Evolutionary conservation across 768 basidiomycete genomes (phyloP).

Genomic region (Leccinum imitatum): DNA sequence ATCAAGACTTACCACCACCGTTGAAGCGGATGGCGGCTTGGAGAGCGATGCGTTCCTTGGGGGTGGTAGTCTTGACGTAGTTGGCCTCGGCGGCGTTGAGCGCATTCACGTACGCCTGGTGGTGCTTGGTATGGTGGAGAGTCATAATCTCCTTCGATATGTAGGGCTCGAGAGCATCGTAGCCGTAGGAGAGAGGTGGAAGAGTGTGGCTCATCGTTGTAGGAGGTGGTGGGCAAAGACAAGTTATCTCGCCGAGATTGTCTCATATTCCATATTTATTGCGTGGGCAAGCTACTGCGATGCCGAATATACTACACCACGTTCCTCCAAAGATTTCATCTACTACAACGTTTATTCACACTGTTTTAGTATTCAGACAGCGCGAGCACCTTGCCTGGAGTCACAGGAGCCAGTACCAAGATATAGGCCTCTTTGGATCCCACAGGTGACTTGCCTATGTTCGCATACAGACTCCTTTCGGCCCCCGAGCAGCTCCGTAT

Average conservation of each 20-base stretch:
- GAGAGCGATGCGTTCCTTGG: conserved; percentile 82
- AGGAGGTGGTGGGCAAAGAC: conserved; percentile 3
- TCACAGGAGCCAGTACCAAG: conserved; percentile 4
- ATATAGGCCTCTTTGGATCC: background rate
- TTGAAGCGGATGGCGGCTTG: conserved; percentile 95
- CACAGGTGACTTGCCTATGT: conserved; percentile 52
- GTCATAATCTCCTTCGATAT: conserved; percentile 92
- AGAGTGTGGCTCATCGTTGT: conserved; percentile 51
- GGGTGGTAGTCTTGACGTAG: conserved; percentile 62
- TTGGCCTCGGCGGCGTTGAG: conserved; percentile 86
- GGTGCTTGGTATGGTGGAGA: conserved; percentile 94
- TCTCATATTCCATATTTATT: conserved; percentile 12
- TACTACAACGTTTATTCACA: background rate
- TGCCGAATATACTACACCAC: conserved; percentile 1
- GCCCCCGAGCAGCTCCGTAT: conserved; percentile 65
- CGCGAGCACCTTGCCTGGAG: conserved; percentile 34
- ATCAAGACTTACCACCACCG: conserved; percentile 71
- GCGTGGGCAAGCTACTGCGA: conserved; percentile 3
- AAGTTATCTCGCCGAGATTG: conserved; percentile 7
- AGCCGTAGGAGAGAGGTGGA: conserved; percentile 73
- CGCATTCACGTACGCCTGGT: conserved; percentile 91
- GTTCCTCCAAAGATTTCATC: background rate
- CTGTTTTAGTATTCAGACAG: conserved; percentile 33
- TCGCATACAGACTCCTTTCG: conserved; percentile 58
- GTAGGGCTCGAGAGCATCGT: conserved; percentile 92